A percentile compares a stretch with the other conserved stretches of the same genome.
Evolutionary conservation across 805 yeast species (phyloP).

Genomic region (Lachancea waltii): DNA sequence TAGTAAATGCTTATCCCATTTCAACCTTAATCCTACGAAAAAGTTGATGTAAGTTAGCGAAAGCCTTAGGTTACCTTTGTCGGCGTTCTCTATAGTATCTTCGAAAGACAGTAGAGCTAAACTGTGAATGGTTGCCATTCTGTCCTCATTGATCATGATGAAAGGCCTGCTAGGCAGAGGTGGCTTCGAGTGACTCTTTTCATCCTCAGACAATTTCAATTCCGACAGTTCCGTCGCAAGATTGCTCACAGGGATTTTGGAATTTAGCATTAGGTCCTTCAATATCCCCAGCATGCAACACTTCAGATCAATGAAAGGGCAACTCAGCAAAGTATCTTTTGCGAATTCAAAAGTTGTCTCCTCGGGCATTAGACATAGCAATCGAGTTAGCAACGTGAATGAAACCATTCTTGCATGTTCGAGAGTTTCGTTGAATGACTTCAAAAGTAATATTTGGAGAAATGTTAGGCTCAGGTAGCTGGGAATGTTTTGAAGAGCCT

Average conservation of each 20-base stretch:
- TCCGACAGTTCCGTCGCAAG: conserved; percentile 2
- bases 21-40: conserved; percentile 33
- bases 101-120: conserved; percentile 37
- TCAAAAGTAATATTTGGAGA: conserved; percentile 38
- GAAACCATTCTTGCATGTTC: conserved; percentile 38
- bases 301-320: conserved; percentile 59
- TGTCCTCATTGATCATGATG: conserved; percentile 38
- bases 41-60: conserved; percentile 55
- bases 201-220: conserved; percentile 2
- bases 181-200: not conserved
- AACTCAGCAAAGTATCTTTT: conserved; percentile 53
- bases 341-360: conserved; percentile 52
- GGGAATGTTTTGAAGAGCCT: conserved; percentile 24
- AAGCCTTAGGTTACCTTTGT: conserved; percentile 34
- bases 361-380: conserved; percentile 55
- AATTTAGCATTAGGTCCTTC: conserved; percentile 53
- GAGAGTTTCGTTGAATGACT: conserved; percentile 33
- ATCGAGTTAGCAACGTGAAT: conserved; percentile 56
- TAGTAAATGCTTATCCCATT: conserved; percentile 29
- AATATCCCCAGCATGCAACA: conserved; percentile 59
- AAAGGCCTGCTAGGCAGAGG: conserved; percentile 37
- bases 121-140: conserved; percentile 39
- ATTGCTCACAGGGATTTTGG: conserved; percentile 1
- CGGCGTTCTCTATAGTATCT: conserved; percentile 16
- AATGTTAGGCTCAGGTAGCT: conserved; percentile 33